These are phyloP conservation scores for Phaffia australis DNA, from an alignment of 768 basidiomycete species.

Conservation along the genomic window DNA sequence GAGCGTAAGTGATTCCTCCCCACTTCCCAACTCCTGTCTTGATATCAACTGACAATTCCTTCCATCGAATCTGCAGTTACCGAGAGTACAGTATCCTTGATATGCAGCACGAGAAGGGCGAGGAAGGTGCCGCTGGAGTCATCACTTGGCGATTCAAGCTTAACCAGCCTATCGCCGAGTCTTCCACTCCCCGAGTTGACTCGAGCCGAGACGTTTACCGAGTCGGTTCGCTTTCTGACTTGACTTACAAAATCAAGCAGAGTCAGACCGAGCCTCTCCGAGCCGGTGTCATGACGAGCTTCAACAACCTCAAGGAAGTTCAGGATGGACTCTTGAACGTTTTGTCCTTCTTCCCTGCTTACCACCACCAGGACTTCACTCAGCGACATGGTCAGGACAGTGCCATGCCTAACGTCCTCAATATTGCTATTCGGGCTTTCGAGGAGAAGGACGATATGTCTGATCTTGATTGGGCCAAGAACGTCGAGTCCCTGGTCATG, in stretches of 20 bases:
- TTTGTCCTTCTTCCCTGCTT: constrained; percentile 22
- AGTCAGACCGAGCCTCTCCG: constrained; percentile 75
- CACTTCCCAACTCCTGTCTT: neutral
- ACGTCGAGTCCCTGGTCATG: constrained; percentile 62
- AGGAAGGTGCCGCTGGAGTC: constrained; percentile 67
- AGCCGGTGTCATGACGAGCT: constrained; percentile 82
- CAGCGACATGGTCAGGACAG: constrained; percentile 62
- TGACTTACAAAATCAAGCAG: constrained; percentile 82
- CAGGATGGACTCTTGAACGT: constrained; percentile 26
- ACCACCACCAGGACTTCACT: constrained; percentile 40
- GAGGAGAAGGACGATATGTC: constrained; percentile 63
- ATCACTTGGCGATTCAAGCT: constrained; percentile 95
- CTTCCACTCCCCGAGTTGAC: constrained; percentile 38
- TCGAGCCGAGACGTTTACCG: constrained; percentile 53
- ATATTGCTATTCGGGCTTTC: constrained; percentile 83
- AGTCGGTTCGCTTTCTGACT: constrained; percentile 86
- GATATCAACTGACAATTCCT: constrained; percentile 46
- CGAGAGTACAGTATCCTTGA: constrained; percentile 82
- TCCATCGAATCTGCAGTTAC: constrained; percentile 49
- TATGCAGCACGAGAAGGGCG: constrained; percentile 84
- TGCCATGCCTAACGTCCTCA: constrained; percentile 84
- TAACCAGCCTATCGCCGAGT: constrained; percentile 55
- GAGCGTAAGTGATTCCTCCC: neutral
- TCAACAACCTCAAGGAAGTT: constrained; percentile 50
- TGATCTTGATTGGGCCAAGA: constrained; percentile 61